Conservation (phyloP, 305 asterid species). For the Ilex paraguariensis region DNA sequence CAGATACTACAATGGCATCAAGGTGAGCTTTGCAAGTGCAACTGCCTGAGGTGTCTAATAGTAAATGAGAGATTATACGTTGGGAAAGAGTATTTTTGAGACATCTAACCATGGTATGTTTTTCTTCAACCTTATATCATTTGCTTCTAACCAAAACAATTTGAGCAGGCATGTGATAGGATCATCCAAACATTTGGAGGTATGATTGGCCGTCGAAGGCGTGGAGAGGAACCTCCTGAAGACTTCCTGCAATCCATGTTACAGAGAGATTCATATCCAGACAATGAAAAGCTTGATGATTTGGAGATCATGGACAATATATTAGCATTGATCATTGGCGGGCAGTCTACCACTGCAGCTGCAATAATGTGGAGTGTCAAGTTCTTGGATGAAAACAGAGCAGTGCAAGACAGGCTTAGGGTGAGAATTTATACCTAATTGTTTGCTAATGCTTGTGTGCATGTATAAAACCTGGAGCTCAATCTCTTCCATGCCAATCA, state of each 20-base stretch:
- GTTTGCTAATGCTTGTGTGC: too few relatives aligned
- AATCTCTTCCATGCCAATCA: too few relatives aligned
- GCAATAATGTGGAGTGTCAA: constrained; percentile 65
- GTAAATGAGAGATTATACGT: too few relatives aligned
- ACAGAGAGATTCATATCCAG: constrained; percentile 31
- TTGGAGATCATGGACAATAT: constrained; percentile 54
- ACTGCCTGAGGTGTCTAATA: too few relatives aligned
- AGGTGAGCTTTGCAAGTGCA: constrained; percentile 18
- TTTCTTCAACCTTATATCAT: not conserved
- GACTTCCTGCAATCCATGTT: constrained; percentile 48
- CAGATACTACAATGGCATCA: constrained; percentile 47
- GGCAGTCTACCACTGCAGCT: constrained; percentile 55
- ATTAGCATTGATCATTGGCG: constrained; percentile 42
- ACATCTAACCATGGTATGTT: not conserved
- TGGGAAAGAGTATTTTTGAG: too few relatives aligned
- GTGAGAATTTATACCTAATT: constrained; percentile 15
- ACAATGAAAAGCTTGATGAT: constrained; percentile 40
- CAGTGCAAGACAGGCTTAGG: constrained; percentile 36
- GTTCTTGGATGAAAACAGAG: constrained; percentile 36
- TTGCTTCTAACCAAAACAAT: not conserved
- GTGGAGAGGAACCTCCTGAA: constrained; percentile 23
- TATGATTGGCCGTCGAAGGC: constrained; percentile 29
- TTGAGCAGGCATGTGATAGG: constrained; percentile 38
- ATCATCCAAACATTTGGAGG: constrained; percentile 31
- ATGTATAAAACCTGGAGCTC: too few relatives aligned